Base-by-base conservation (phyloP, 169 alveolate species). In the Plasmodium gaboni region DNA sequence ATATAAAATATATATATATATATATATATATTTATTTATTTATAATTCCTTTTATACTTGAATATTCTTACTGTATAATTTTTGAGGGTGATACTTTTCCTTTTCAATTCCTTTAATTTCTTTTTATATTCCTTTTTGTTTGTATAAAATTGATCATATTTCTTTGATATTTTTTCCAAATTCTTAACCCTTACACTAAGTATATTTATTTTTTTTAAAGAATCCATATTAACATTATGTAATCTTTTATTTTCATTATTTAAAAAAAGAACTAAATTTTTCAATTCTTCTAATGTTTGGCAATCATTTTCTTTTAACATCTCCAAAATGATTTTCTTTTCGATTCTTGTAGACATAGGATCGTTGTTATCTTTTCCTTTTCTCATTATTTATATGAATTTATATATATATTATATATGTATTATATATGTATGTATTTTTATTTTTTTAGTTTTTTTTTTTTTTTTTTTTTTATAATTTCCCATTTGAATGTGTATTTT, bases 241-340 rank as follows among this genome's bases (percentile, higher is more conserved):
- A 78, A 59, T 59, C 89, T 78, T 65, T 78, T 78, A 28, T 78
- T 78, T 78, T 78, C 89, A 44, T 19, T 59, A 57, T 78, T 78
- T 57, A 78, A 59, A 22, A 78, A 78, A 9, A 19, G 64, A 22
- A 78, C 65, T 65, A 78, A 78, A 78, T 78, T 78, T 65, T 64
- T 64, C 26, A 78, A 44, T 42, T 78, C 89, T 44, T 78, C 78
- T 70, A 78, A 22, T 1, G 78, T 78, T 78, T 78, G 78, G 60
- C 89, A 78, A 22, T 78, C 89, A 22, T 78, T 78, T 78, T 64
- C 89, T 65, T 51, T 78, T 17, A 78, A 57, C 53, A 78, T 78
- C 22, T 78, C 89, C 63, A 42, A 59, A 24, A 78, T 64, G 32
- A 42, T 50, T 26, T 51, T 67, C 68, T 78, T 78, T 64, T 78